Evolutionary conservation across 139 green algal genomes (phyloP), one percentile per base, ranked within the genome.

Genomic region (Micromonas commoda): DNA sequence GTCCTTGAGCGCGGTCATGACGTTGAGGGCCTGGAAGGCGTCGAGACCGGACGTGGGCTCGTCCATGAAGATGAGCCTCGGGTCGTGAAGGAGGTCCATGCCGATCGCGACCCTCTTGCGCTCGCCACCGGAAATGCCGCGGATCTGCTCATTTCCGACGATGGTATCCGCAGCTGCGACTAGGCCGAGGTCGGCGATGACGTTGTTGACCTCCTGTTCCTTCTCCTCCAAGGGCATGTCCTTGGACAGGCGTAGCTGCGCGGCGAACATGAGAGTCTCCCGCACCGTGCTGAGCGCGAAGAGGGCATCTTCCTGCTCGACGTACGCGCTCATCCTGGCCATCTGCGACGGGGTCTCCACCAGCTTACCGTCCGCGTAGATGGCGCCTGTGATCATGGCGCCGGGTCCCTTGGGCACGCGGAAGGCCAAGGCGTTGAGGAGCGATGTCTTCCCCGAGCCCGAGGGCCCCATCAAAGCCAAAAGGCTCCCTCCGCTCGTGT

Each of bases 81-180:
- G 91, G 68, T 88, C 85, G 26, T 81, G 71, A 24, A 90, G 85
- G 72, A 94, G 85, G 79, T 94, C 90, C 32, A 89, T 52, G 1
- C 89, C 91, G 34, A 96, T 93, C 81, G 90, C 92, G 20, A 92
- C 85, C 19, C 91, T 84, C 83, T 96, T 96, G 70, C 89, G 84
- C 87, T 95, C 88, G 0, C 91, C 91, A 13, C 91, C 91, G 52
- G 63, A 85, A 60, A 93, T 88, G 57, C 89, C 90, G 2, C 86
- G 77, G 53, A 70, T 78, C 39, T 85, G 74, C 66, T 86, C 85
- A 72, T 86, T 84, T 3, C 91, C 91, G 5, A 96, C 84, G 38
- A 89, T 35, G 29, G 87, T 81, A 35, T 89, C 66, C 13, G 81
- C 64, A 26, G 89, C 80, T 45, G 85, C 78, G 29, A 81, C 45